A percentile compares a stretch with the other conserved stretches of the same genome.
Conservation (phyloP, 495 filamentous ascomycete species). For the Aspergillus hancockii region DNA sequence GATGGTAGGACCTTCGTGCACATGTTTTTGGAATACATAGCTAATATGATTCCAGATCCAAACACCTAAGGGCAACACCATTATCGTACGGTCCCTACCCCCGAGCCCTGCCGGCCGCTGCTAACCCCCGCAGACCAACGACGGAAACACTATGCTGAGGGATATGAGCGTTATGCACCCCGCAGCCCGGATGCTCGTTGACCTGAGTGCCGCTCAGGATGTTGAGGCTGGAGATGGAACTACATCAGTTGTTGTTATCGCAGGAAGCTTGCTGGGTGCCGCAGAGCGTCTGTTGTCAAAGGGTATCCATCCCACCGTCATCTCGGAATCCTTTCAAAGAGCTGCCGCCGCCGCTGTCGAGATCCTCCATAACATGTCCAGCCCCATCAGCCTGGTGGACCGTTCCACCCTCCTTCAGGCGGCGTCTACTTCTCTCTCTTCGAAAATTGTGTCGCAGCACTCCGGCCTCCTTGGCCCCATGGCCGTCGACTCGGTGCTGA, state of each 20-base stretch:
- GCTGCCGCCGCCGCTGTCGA: constrained; percentile 85
- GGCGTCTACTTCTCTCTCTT: constrained; percentile 94
- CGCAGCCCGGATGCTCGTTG: constrained; percentile 97
- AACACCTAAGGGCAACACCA: constrained; percentile 92
- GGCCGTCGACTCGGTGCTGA: constrained; percentile 93
- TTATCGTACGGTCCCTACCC: constrained; percentile 62
- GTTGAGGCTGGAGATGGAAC: constrained; percentile 98
- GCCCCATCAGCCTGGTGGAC: constrained; percentile 87
- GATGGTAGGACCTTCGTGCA: constrained; percentile 59
- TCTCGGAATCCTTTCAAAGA: constrained; percentile 96
- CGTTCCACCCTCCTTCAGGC: constrained; percentile 90
- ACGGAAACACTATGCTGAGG: constrained; percentile 97
- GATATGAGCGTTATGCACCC: constrained; percentile 99
- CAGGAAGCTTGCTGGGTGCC: constrained; percentile 88
- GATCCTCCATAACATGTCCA: constrained; percentile 92
- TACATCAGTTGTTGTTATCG: constrained; percentile 96
- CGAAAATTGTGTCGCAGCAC: constrained; percentile 97
- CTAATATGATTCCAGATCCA: constrained; percentile 63
- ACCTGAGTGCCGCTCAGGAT: constrained; percentile 95
- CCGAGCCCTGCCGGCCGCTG: constrained; percentile 14
- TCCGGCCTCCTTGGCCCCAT: constrained; percentile 90
- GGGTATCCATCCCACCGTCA: constrained; percentile 96
- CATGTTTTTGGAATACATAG: neutral
- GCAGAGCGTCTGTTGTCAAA: constrained; percentile 87
- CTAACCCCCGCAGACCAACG: constrained; percentile 70